Evolutionary conservation across 495 filamentous ascomycete genomes (phyloP).

Genomic region (Penicillium salamii): DNA sequence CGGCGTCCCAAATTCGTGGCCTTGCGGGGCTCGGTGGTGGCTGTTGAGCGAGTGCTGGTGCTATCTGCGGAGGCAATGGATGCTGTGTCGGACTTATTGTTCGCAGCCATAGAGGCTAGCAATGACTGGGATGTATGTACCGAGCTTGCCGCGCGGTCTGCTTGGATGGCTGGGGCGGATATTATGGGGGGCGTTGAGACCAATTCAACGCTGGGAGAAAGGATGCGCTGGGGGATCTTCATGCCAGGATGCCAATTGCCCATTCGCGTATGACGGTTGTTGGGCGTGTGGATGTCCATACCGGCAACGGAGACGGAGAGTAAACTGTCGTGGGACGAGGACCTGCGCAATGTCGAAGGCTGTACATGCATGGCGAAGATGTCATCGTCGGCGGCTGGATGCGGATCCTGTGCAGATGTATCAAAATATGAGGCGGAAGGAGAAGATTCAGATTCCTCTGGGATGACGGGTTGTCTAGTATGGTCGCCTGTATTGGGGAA

Average conservation of each 20-base stretch:
- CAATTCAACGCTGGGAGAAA: conserved; percentile 32
- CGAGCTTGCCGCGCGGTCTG: conserved; percentile 26
- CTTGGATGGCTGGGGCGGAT: conserved; percentile 44
- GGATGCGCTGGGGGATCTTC: conserved; percentile 35
- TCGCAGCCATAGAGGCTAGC: conserved; percentile 40
- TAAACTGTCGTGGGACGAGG: conserved; percentile 50
- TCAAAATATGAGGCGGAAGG: conserved; percentile 10
- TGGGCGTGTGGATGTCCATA: conserved; percentile 50
- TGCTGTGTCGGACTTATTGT: conserved; percentile 14
- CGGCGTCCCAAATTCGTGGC: conserved; percentile 41
- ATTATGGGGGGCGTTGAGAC: conserved; percentile 42
- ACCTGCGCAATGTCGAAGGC: conserved; percentile 32
- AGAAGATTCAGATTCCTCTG: conserved; percentile 40
- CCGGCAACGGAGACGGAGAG: conserved; percentile 50
- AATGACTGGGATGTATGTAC: conserved; percentile 33
- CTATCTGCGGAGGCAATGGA: conserved; percentile 24
- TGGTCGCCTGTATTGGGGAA: conserved; percentile 14
- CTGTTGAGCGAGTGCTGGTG: conserved; percentile 24
- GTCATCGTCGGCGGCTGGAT: conserved; percentile 5
- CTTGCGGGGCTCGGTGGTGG: conserved; percentile 20
- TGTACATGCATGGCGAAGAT: conserved; percentile 15
- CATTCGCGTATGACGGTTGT: conserved; percentile 35
- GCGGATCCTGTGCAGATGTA: background rate
- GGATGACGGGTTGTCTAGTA: conserved; percentile 34
- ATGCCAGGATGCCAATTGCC: conserved; percentile 28